Conservation (phyloP, 805 yeast species). For the Candida piceae region DNA sequence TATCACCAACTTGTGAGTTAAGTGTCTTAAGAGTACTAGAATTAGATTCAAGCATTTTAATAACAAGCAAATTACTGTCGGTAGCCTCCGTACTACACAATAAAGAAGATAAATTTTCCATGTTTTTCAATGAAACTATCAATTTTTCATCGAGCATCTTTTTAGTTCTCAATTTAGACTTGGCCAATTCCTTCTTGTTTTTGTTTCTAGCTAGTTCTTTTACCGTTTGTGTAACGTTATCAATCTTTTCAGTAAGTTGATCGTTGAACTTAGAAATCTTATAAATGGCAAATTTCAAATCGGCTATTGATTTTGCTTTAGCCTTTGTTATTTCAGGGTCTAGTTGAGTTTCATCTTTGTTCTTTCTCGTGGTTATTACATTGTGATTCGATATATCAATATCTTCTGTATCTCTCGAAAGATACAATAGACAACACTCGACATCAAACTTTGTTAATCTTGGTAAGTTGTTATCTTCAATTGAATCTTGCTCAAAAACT, state of each 20-base stretch:
- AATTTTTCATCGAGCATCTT: constrained; percentile 20
- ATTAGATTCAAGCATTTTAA: constrained; percentile 22
- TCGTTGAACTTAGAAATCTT: constrained; percentile 15
- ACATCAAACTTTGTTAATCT: constrained; percentile 16
- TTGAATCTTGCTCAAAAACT: not conserved
- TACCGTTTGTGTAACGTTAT: constrained; percentile 9
- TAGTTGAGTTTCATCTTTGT: constrained; percentile 8
- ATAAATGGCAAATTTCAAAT: constrained; percentile 25
- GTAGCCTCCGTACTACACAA: constrained; percentile 26
- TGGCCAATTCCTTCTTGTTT: constrained; percentile 18
- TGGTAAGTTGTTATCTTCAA: not conserved
- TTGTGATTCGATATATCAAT: constrained; percentile 3
- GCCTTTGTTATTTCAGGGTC: no score
- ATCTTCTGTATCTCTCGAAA: constrained; percentile 14
- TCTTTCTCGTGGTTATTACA: not conserved
- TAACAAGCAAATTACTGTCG: constrained; percentile 17
- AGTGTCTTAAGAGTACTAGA: constrained; percentile 19
- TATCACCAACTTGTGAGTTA: constrained; percentile 18
- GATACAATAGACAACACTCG: constrained; percentile 18
- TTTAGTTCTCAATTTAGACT: constrained; percentile 20
- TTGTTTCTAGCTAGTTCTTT: constrained; percentile 12
- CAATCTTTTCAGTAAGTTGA: constrained; percentile 7
- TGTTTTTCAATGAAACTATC: constrained; percentile 10
- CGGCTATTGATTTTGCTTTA: constrained; percentile 23
- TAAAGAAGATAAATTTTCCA: constrained; percentile 21